A percentile compares a stretch with the other conserved stretches of the same genome.
These are phyloP conservation scores for Andrographis paniculata DNA, from an alignment of 305 asterid species.

Conservation along the genomic window DNA sequence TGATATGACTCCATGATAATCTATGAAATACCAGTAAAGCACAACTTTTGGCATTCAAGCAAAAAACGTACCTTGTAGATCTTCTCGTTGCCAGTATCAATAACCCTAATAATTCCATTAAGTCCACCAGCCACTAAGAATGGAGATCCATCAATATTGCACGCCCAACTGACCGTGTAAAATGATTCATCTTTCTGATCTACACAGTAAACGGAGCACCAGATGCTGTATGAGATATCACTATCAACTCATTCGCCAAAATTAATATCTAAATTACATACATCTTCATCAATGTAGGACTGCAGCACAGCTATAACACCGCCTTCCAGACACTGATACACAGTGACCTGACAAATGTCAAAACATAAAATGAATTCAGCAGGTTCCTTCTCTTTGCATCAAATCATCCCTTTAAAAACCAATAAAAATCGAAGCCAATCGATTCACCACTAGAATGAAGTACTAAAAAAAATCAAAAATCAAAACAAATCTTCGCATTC, in stretches of 20 bases:
- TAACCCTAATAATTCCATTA: slow-evolving; percentile 78
- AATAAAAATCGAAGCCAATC: not conserved
- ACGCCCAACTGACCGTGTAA: slow-evolving; percentile 97
- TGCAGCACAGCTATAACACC: slow-evolving; percentile 93
- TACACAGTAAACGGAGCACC: slow-evolving; percentile 30
- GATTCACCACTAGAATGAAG: not conserved
- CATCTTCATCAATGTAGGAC: slow-evolving; percentile 97
- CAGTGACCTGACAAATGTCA: slow-evolving; percentile 62
- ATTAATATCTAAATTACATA: slow-evolving; percentile 25
- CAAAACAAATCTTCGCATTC: no score
- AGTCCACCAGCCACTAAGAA: slow-evolving; percentile 88
- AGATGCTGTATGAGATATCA: slow-evolving; percentile 23
- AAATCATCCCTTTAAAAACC: not conserved
- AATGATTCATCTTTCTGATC: slow-evolving; percentile 96
- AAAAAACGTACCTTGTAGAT: slow-evolving; percentile 52
- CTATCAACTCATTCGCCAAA: not conserved
- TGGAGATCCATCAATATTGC: slow-evolving; percentile 73
- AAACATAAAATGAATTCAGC: not conserved
- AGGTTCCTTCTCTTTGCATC: slow-evolving; percentile 1
- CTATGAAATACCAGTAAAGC: no score
- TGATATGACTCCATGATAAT: no score
- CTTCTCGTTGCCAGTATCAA: slow-evolving; percentile 84
- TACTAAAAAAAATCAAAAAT: not conserved
- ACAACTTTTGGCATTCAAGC: slow-evolving; percentile 8
- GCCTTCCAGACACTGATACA: slow-evolving; percentile 77